Evolutionary conservation across 805 yeast genomes (phyloP).

Genomic region (Candida maesae): DNA sequence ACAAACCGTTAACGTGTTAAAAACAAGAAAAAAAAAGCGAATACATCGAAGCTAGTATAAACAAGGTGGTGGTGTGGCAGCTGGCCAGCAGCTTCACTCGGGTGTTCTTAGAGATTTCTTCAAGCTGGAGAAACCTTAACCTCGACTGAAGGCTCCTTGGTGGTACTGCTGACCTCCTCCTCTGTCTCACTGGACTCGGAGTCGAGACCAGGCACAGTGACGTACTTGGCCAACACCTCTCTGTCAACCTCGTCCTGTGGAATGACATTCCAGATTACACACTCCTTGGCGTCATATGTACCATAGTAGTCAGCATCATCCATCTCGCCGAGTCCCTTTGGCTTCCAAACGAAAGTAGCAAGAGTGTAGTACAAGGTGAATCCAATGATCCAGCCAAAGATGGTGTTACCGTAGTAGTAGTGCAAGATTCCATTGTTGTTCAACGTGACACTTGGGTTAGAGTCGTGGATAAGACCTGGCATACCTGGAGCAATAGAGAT

Average conservation of each 20-base stretch:
- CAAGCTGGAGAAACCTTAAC: no score
- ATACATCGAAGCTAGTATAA: no score
- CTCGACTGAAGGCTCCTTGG: background rate
- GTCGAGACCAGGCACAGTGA: background rate
- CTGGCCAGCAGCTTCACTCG: no score
- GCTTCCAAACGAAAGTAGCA: conserved; percentile 6
- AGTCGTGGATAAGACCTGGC: conserved; percentile 43
- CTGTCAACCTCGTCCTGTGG: conserved; percentile 11
- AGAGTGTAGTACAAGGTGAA: conserved; percentile 33
- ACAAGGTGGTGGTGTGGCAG: no score
- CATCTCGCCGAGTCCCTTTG: conserved; percentile 12
- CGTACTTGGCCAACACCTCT: conserved; percentile 5
- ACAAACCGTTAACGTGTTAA: no score
- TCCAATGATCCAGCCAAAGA: conserved; percentile 39
- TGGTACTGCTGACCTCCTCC: background rate
- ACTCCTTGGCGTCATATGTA: conserved; percentile 9
- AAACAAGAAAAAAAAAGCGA: no score
- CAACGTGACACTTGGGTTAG: conserved; percentile 20
- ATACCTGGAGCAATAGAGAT: conserved; percentile 43
- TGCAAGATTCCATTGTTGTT: conserved; percentile 35
- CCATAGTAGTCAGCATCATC: conserved; percentile 13
- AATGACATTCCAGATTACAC: conserved; percentile 9
- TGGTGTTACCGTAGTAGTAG: conserved; percentile 41
- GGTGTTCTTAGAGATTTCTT: no score
- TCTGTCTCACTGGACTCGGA: background rate